Conservation (phyloP, 305 asterid species). For the Fraxinus sp. region DNA sequence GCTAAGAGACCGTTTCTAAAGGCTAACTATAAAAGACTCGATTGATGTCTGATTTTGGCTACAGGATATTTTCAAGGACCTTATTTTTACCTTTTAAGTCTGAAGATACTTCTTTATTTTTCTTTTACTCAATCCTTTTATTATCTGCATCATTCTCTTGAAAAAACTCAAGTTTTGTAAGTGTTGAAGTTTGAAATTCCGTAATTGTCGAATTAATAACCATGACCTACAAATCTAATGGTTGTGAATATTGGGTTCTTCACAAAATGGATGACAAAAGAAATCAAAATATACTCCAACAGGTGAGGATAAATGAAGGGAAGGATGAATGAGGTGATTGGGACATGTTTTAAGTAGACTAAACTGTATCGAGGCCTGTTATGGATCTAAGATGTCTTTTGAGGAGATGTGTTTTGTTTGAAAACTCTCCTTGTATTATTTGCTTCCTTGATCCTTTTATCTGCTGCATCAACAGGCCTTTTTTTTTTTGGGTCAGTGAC, state of each 20-base stretch:
- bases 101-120: neutral
- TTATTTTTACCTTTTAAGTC: neutral
- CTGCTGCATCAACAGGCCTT: neutral
- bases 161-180: neutral
- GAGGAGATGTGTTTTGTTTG: neutral
- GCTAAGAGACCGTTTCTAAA: neutral
- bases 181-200: neutral
- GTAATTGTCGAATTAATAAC: neutral
- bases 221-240: neutral
- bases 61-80: neutral
- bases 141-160: neutral
- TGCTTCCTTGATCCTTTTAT: neutral
- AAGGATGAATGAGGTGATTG: neutral
- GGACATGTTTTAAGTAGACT: neutral
- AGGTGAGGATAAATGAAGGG: neutral
- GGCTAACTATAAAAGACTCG: neutral
- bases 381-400: neutral
- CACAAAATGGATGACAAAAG: neutral
- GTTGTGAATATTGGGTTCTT: neutral
- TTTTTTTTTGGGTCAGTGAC: neutral
- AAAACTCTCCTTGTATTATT: neutral
- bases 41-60: neutral
- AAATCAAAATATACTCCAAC: neutral
- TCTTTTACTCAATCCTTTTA: neutral
- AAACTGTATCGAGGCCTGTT: neutral